Conservation (phyloP, 768 basidiomycete species). For the Suillus discolor region DNA sequence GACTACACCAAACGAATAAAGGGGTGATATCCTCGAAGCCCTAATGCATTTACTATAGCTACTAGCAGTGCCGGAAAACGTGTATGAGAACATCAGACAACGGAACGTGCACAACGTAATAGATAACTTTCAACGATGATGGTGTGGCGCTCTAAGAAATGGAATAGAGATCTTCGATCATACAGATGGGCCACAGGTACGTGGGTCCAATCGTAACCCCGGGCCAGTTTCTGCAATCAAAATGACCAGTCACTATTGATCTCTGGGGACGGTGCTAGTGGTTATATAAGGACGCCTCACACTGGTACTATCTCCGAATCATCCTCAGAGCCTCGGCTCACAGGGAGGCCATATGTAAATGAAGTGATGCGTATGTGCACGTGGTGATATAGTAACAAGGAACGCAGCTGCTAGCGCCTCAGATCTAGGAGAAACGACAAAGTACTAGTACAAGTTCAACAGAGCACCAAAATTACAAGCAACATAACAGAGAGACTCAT, state of each 20-base stretch:
- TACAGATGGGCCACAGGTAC: not conserved
- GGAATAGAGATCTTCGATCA: not conserved
- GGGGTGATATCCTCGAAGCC: not conserved
- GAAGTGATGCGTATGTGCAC: not conserved
- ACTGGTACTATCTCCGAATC: not conserved
- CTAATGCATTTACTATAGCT: not conserved
- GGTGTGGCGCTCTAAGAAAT: not conserved
- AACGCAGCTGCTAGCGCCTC: not conserved
- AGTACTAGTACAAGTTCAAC: not conserved
- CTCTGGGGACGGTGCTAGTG: not conserved
- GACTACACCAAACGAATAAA: not conserved
- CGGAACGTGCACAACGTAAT: not conserved
- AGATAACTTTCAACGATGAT: not conserved
- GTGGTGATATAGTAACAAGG: not conserved
- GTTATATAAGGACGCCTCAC: not conserved
- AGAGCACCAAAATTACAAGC: not conserved
- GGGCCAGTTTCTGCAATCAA: not conserved
- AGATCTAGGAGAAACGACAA: not conserved
- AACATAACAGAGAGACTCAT: not conserved
- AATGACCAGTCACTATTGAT: not conserved
- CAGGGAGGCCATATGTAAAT: not conserved
- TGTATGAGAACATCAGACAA: not conserved
- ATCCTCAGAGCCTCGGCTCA: not conserved
- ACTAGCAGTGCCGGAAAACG: not conserved
- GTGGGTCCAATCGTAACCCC: not conserved